Conservation (phyloP, 768 basidiomycete species). For the Podaxis carcinomalis region DNA sequence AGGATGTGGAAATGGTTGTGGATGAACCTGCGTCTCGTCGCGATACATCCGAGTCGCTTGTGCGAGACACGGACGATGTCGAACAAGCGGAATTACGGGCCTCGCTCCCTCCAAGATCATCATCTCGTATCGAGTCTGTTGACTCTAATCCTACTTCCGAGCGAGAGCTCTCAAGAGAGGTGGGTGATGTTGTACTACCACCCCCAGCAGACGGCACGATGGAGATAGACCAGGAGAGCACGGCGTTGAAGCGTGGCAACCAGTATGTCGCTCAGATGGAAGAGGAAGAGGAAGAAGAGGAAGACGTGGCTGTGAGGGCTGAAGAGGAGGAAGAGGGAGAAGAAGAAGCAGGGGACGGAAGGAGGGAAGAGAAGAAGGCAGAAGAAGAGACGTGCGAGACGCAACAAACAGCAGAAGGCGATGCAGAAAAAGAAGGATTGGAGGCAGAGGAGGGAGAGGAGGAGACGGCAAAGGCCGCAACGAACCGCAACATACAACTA, state of each 20-base stretch:
- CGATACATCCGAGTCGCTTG: neutral
- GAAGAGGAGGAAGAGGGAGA: constrained; percentile 23
- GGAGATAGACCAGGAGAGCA: neutral
- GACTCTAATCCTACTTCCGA: neutral
- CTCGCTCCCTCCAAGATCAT: neutral
- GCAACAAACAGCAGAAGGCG: neutral
- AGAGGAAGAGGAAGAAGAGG: constrained; percentile 28
- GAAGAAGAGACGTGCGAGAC: constrained; percentile 14
- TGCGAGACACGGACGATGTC: neutral
- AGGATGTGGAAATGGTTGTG: neutral
- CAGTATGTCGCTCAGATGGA: constrained; percentile 16
- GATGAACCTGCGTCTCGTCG: neutral
- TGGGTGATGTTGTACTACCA: neutral
- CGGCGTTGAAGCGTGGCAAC: neutral
- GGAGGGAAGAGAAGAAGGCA: constrained; percentile 22
- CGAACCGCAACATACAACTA: constrained; percentile 23
- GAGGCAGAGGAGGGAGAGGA: constrained; percentile 10
- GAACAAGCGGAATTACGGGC: neutral
- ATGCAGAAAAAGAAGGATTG: neutral
- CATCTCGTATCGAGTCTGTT: neutral
- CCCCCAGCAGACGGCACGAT: neutral
- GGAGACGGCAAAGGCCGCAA: neutral
- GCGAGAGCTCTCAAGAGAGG: neutral
- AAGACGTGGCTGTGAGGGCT: constrained; percentile 13
- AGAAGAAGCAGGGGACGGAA: constrained; percentile 23